Evolutionary conservation across 2,329 filamentous ascomycete genomes (phyloP).

Genomic region (Fusarium graminum): DNA sequence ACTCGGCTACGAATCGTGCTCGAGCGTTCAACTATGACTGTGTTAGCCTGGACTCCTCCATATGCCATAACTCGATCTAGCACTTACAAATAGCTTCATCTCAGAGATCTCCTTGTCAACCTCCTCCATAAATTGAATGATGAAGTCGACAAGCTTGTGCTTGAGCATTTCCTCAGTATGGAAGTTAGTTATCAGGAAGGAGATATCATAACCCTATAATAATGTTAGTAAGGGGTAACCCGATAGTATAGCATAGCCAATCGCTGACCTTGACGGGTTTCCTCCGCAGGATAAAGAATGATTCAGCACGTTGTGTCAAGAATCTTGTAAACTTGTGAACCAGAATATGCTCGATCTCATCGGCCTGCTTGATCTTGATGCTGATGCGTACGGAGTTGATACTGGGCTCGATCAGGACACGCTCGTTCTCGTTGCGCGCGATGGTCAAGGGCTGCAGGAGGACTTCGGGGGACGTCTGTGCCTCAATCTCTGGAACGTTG

Average conservation of each 20-base stretch:
- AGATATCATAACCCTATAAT: constrained; percentile 92
- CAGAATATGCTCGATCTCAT: constrained; percentile 97
- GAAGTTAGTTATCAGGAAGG: constrained; percentile 98
- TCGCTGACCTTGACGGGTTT: constrained; percentile 90
- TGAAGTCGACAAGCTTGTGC: constrained; percentile 98
- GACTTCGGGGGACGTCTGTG: constrained; percentile 91
- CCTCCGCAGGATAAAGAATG: constrained; percentile 94
- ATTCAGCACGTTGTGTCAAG: constrained; percentile 83
- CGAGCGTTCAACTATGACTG: constrained; percentile 84
- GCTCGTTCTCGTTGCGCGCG: constrained; percentile 96
- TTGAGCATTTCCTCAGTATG: constrained; percentile 99
- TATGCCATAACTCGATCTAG: not conserved
- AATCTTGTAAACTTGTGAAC: constrained; percentile 99
- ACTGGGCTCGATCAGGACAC: constrained; percentile 94
- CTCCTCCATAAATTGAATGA: constrained; percentile 99
- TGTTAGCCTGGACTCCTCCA: constrained; percentile 31
- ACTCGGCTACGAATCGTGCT: constrained; percentile 97
- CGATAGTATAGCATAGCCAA: constrained; percentile 7
- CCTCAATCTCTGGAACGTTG: constrained; percentile 98
- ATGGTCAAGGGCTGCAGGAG: constrained; percentile 91
- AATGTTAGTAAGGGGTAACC: constrained; percentile 38
- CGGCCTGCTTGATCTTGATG: constrained; percentile 99
- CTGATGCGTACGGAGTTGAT: constrained; percentile 97
- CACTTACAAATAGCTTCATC: constrained; percentile 98
- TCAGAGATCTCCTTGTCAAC: constrained; percentile 99